Base-by-base conservation (phyloP, 306 rosid genomes). In the Albizia julibrissin region DNA sequence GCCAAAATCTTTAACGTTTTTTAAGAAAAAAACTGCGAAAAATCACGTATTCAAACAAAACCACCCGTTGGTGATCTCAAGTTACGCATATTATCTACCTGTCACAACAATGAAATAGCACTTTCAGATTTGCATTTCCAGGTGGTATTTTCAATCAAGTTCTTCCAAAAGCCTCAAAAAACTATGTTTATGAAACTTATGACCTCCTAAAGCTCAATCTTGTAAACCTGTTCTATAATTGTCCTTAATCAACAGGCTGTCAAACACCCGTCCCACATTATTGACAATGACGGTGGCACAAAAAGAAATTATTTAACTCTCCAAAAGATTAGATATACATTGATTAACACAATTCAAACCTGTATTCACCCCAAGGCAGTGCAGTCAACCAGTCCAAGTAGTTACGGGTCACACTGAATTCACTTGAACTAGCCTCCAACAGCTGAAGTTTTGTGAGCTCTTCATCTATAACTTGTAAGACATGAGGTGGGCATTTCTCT, bases 351-450 rank as follows among this genome's bases (percentile, higher is more conserved):
- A 43, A 67, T 64, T 78, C 85, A 74, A 80, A 96, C 99, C 99
- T 93, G 92, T 90, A 93, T 86, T 90, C 93, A 85, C 97, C 99
- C 98, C 98, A 96, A 54, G 99, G 98, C 64, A 96, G 92, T 74
- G 91, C 95, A 65, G 98, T 96, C 94, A 96, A 87, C 99, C 99
- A 96, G 89, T 96, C 99, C 86, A 96, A 87, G 86, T 96, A 96
- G 87, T 96, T 96, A 73, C 99, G 94, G 15, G 99, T 96, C 70
- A 96, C 99, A 74, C 94, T 93, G 89, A 96, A 96, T 87, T 95
- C 99, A 84, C 99, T 96, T 1, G 98, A 96, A 84, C 99, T 93
- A 73, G 99, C 97, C 88, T 96, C 99, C 86, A 96, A 86, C 26
- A 96, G 89, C 86, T 93, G 99, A 72, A 93, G 86, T 85, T 96